Percentiles rank a stretch among this genome's conserved stretches.
These are phyloP conservation scores for Amanita rubescens DNA, from an alignment of 768 basidiomycete species.

Conservation along the genomic window DNA sequence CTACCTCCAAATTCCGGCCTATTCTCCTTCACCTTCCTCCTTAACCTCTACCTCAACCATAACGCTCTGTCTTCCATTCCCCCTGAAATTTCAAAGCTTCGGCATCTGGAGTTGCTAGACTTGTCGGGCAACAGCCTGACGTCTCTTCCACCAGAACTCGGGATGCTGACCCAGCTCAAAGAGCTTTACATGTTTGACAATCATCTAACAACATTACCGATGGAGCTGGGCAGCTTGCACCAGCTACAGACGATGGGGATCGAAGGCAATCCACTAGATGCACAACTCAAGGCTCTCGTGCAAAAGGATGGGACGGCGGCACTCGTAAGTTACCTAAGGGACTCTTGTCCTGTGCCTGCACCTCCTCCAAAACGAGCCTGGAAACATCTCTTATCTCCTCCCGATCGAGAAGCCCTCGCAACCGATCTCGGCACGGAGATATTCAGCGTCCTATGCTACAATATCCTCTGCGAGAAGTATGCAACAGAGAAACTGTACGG, in stretches of 20 bases:
- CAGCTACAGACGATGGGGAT: constrained; percentile 90
- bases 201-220: constrained; percentile 75
- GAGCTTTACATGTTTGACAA: constrained; percentile 97
- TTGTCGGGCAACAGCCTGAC: constrained; percentile 82
- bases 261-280: constrained; percentile 94
- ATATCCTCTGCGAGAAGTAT: constrained; percentile 88
- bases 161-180: constrained; percentile 82
- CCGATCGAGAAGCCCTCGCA: constrained; percentile 51
- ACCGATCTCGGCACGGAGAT: constrained; percentile 66
- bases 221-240: constrained; percentile 84
- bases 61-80: constrained; percentile 77
- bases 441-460: constrained; percentile 82
- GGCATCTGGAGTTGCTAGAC: constrained; percentile 85
- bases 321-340: constrained; percentile 85
- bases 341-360: constrained; percentile 77
- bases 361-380: constrained; percentile 78
- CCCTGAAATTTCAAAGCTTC: constrained; percentile 73
- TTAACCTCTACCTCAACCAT: constrained; percentile 94
- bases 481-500: constrained; percentile 89
- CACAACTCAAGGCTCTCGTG: constrained; percentile 65
- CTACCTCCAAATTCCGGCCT: constrained; percentile 70
- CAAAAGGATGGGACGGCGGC: constrained; percentile 94
- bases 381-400: constrained; percentile 52
- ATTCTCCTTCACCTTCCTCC: constrained; percentile 87
- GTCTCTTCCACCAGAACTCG: constrained; percentile 77